A percentile compares a stretch with the other conserved stretches of the same genome.
These are phyloP conservation scores for Clarireedia paspali DNA, from an alignment of 2,329 filamentous ascomycete genomes.

Conservation along the genomic window DNA sequence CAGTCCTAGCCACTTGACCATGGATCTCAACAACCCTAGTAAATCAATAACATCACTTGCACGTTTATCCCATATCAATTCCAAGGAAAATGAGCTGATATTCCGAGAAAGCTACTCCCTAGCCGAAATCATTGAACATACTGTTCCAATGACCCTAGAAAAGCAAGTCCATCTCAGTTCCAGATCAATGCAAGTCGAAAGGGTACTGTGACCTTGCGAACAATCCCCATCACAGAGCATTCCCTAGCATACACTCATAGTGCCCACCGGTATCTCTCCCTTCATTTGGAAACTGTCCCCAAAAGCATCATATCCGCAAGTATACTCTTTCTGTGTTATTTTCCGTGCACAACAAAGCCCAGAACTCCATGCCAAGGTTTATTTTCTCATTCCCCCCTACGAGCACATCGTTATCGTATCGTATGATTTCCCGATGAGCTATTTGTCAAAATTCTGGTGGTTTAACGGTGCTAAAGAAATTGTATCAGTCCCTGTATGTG, in stretches of 20 bases:
- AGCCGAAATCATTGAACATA: conserved; percentile 5
- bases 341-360: conserved; percentile 10
- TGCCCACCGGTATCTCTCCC: conserved; percentile 5
- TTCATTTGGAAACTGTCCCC: conserved; percentile 7
- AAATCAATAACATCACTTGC: neutral
- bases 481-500: conserved; percentile 2
- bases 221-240: conserved; percentile 5
- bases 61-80: neutral
- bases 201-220: conserved; percentile 2
- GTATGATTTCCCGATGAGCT: conserved; percentile 2
- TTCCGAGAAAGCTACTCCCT: conserved; percentile 9
- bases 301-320: conserved; percentile 1
- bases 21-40: neutral
- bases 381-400: neutral
- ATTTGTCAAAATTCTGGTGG: conserved; percentile 2
- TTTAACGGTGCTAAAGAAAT: conserved; percentile 23
- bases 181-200: conserved; percentile 8
- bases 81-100: conserved; percentile 10
- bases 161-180: conserved; percentile 6
- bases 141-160: conserved; percentile 1
- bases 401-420: conserved; percentile 5
- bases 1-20: neutral
- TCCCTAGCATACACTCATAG: conserved; percentile 3
- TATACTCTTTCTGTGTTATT: conserved; percentile 2
- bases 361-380: conserved; percentile 12